phyloP scores from a whole-genome alignment of 164 flowering plant genomes.

The Annona squamosa region DNA sequence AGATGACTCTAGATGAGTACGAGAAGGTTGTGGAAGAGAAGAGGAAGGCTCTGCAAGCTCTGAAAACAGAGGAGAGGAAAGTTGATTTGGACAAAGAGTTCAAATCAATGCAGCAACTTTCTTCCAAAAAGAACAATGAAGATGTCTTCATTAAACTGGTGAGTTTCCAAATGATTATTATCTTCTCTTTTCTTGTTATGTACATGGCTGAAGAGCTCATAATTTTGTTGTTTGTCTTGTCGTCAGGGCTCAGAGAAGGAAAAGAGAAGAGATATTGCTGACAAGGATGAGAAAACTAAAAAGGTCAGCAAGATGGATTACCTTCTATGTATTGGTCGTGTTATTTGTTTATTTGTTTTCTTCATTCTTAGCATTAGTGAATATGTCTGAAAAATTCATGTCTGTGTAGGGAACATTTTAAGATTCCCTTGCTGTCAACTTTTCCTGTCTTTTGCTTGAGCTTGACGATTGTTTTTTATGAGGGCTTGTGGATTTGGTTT shows the following conservation, averaged over 20 bases:
- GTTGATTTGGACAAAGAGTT: slow-evolving; percentile 65
- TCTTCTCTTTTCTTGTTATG: not conserved
- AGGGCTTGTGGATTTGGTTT: too few relatives aligned
- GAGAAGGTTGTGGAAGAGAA: slow-evolving; percentile 84
- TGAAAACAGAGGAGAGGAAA: slow-evolving; percentile 72
- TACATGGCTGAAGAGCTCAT: not conserved
- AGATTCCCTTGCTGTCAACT: not conserved
- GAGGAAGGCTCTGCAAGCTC: slow-evolving; percentile 58
- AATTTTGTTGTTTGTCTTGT: not conserved
- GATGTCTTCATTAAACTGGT: slow-evolving; percentile 79
- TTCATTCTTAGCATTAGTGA: too few relatives aligned
- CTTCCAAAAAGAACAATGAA: slow-evolving; percentile 67
- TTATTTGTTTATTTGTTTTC: too few relatives aligned
- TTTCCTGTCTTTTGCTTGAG: not conserved
- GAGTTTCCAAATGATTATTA: not conserved
- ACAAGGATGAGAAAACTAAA: slow-evolving; percentile 68
- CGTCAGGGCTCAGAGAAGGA: slow-evolving; percentile 75
- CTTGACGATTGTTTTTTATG: too few relatives aligned
- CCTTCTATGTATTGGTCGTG: not conserved
- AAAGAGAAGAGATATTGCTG: slow-evolving; percentile 56
- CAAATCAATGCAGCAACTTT: slow-evolving; percentile 64
- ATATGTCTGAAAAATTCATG: too few relatives aligned
- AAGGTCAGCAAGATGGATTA: slow-evolving; percentile 35
- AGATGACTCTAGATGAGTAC: slow-evolving; percentile 91
- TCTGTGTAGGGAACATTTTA: not conserved